A percentile compares a stretch with the other conserved stretches of the same genome.
These are phyloP conservation scores for Mariannaea sp. DNA, from an alignment of 2,329 filamentous ascomycete genomes.

Conservation along the genomic window DNA sequence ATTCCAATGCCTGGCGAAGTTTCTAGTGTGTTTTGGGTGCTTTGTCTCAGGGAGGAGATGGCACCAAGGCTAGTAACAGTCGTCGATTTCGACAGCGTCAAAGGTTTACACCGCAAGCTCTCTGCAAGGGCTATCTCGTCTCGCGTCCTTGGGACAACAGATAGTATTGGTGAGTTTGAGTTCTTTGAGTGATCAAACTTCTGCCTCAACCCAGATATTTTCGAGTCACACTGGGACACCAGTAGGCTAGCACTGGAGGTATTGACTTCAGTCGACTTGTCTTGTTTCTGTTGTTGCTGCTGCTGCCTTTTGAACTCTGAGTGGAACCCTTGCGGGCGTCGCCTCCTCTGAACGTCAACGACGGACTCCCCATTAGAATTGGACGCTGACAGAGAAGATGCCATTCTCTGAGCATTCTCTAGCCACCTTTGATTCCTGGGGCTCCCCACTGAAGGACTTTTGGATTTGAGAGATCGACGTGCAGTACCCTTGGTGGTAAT, in stretches of 20 bases:
- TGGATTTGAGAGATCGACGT: neutral
- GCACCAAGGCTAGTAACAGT: slow-evolving; percentile 9
- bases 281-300: no score
- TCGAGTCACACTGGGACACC: slow-evolving; percentile 28
- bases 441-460: neutral
- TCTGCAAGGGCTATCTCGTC: slow-evolving; percentile 8
- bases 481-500: neutral
- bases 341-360: neutral
- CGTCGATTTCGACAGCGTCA: slow-evolving; percentile 14
- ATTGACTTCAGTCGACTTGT: neutral
- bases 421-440: slow-evolving; percentile 23
- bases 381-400: slow-evolving; percentile 29
- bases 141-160: slow-evolving; percentile 18
- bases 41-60: neutral
- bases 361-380: slow-evolving; percentile 9
- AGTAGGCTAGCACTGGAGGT: slow-evolving; percentile 3
- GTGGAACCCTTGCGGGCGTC: slow-evolving; percentile 1
- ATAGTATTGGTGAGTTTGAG: slow-evolving; percentile 10
- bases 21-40: slow-evolving; percentile 1
- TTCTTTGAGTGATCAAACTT: slow-evolving; percentile 27
- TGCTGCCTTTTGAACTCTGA: neutral
- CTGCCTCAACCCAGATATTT: slow-evolving; percentile 32
- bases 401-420: slow-evolving; percentile 33
- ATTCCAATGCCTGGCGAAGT: neutral
- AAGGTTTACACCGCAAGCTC: neutral